Percentiles rank a stretch among this genome's conserved stretches.
Conservation (phyloP, 2,329 filamentous ascomycete species). For the Arthroderma sp. region DNA sequence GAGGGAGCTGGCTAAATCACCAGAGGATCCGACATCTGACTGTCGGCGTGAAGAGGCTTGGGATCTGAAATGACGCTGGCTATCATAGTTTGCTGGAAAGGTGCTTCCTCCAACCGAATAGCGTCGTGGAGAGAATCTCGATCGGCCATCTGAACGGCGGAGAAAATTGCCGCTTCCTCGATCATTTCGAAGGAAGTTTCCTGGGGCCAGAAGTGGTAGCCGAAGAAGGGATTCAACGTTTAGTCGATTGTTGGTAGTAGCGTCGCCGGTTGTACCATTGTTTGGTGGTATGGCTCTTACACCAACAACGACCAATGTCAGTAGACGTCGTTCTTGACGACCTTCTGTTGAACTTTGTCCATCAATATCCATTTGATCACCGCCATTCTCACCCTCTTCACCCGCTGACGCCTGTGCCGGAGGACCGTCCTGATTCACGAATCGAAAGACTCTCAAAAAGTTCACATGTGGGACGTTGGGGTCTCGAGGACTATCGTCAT, state of each 20-base stretch:
- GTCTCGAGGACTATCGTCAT: slow-evolving; percentile 22
- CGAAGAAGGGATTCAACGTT: slow-evolving; percentile 33
- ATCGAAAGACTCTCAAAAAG: slow-evolving; percentile 57
- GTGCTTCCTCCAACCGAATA: slow-evolving; percentile 42
- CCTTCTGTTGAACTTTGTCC: slow-evolving; percentile 27
- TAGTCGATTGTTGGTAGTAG: slow-evolving; percentile 24
- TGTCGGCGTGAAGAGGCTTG: slow-evolving; percentile 22
- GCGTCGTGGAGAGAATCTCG: slow-evolving; percentile 43
- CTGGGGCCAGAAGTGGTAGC: slow-evolving; percentile 35
- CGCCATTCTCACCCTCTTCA: slow-evolving; percentile 17
- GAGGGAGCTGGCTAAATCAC: slow-evolving; percentile 26
- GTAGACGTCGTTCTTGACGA: slow-evolving; percentile 44
- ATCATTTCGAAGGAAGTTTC: slow-evolving; percentile 29
- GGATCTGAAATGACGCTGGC: slow-evolving; percentile 41
- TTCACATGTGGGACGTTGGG: slow-evolving; percentile 47
- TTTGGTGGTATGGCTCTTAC: slow-evolving; percentile 52
- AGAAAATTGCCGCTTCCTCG: slow-evolving; percentile 41
- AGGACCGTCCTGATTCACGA: slow-evolving; percentile 42
- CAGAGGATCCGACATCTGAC: slow-evolving; percentile 23
- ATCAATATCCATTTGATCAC: slow-evolving; percentile 31
- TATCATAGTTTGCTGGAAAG: slow-evolving; percentile 42
- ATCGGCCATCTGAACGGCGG: slow-evolving; percentile 43
- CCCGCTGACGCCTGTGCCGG: slow-evolving; percentile 17
- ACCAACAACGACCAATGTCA: slow-evolving; percentile 58
- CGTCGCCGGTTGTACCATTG: slow-evolving; percentile 35